Evolutionary conservation across 306 rosid genomes (phyloP), one percentile per base, ranked within the genome.

Genomic region (Acacia confusa): DNA sequence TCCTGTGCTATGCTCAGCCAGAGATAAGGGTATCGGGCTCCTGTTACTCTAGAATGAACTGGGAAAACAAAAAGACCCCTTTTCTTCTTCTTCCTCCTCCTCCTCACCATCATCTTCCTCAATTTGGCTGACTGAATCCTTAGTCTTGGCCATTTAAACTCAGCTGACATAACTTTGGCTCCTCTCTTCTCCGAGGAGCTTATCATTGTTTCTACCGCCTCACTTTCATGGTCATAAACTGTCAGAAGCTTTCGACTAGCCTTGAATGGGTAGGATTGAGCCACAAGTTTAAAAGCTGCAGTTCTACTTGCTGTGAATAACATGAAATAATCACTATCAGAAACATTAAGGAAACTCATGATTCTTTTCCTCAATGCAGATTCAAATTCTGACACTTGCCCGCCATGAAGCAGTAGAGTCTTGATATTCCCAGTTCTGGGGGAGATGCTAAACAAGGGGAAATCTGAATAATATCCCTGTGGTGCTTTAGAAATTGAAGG

Each of bases 1-100:
- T 95, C 99, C 81, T 93, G 98, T 8, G 99, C 99, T 70, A 87
- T 79, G 69, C 88, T 92, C 92, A 95, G 93, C 99, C 99, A 95
- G 15, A 90, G 78, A 55, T 93, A 93, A 48, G 99, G 97, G 82
- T 95, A 93, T 38, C 98, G 88, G 1, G 98, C 91, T 84, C 99
- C 99, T 16, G 99, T 95, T 64, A 95, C 86, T 75, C 99, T 92
- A 3, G 99, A 95, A 86, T 95, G 96, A 79, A 93, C 82, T 0
- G 99, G 99, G 44, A 93, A 92, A 22, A 95, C 97, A 79, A 95
- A 95, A 36, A 95, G 93, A 3, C 99, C 99, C 67, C 79, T 91
- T 57, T 91, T 89, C 72, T 85, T 88, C 80, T 89, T 92, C 65
- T 81, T 89, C 85, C 82, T 92, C 84, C 67, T 81, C 85, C 87